phyloP scores from a whole-genome alignment of 108 stramenopile species.

The Ochromonas danica region DNA sequence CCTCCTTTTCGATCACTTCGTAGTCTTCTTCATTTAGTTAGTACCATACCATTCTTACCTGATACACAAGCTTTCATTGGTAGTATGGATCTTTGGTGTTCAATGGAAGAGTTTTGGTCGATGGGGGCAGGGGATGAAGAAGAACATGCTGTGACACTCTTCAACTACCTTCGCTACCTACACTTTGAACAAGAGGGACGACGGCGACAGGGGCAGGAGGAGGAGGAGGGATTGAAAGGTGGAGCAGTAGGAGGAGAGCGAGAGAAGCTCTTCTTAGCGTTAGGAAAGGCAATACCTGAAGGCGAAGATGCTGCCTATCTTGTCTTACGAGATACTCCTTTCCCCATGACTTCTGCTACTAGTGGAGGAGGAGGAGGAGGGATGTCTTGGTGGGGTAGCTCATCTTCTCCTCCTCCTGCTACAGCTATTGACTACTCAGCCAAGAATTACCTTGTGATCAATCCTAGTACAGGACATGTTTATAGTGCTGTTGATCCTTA shows the following conservation, averaged over 20 bases:
- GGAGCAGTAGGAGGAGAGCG: background rate
- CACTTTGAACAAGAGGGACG: conserved; percentile 40
- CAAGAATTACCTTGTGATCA: conserved; percentile 56
- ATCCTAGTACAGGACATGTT: conserved; percentile 61
- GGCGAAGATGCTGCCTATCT: conserved; percentile 57
- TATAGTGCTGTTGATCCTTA: conserved; percentile 53
- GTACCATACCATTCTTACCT: conserved; percentile 65
- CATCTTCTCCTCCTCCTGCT: no score
- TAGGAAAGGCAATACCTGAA: conserved; percentile 64
- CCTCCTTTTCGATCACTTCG: background rate
- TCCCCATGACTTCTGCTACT: background rate
- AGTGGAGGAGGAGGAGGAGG: background rate
- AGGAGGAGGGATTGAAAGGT: background rate
- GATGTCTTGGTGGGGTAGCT: background rate
- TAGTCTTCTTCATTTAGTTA: conserved; percentile 58
- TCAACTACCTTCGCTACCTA: conserved; percentile 66
- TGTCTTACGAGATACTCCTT: background rate
- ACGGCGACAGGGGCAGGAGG: background rate
- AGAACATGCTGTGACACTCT: conserved; percentile 68
- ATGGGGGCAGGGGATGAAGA: conserved; percentile 70
- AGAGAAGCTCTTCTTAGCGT: conserved; percentile 19
- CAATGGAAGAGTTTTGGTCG: conserved; percentile 65
- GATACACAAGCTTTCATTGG: conserved; percentile 66
- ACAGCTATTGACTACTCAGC: background rate
- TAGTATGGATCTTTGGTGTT: conserved; percentile 61